A percentile compares a stretch with the other conserved stretches of the same genome.
Conservation (phyloP, 2,329 filamentous ascomycete genomes). For the Orbilia ellipsospora region DNA sequence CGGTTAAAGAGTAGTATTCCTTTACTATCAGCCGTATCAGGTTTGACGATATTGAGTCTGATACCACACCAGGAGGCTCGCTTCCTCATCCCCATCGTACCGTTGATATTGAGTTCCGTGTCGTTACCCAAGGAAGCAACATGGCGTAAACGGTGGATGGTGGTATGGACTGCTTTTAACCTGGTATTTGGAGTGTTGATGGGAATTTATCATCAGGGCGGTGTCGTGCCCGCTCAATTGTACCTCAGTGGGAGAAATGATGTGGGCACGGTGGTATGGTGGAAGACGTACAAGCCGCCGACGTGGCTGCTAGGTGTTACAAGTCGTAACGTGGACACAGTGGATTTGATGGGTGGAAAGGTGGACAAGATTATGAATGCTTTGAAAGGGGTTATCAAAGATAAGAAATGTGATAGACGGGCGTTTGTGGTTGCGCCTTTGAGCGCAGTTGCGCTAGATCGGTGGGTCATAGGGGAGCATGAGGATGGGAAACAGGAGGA, state of each 20-base stretch:
- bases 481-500: conserved; percentile 11
- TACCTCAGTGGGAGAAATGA: conserved; percentile 61
- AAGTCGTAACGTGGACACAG: conserved; percentile 60
- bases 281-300: conserved; percentile 69
- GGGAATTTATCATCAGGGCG: conserved; percentile 69
- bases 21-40: conserved; percentile 58
- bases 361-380: conserved; percentile 63
- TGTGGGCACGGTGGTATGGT: conserved; percentile 66
- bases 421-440: conserved; percentile 63
- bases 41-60: conserved; percentile 56
- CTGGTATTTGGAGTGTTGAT: conserved; percentile 65
- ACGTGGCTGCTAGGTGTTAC: conserved; percentile 66
- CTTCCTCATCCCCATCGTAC: conserved; percentile 67
- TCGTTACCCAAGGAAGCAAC: conserved; percentile 61
- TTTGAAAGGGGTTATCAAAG: conserved; percentile 59
- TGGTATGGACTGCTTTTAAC: conserved; percentile 67
- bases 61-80: conserved; percentile 67
- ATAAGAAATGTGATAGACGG: conserved; percentile 4
- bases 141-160: conserved; percentile 62
- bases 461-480: conserved; percentile 58
- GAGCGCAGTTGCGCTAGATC: conserved; percentile 64
- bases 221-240: conserved; percentile 66
- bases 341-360: conserved; percentile 66
- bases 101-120: conserved; percentile 67
- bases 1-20: conserved; percentile 33